Base-by-base conservation (phyloP, 2,329 filamentous ascomycete genomes). In the Aspergillus bombycis region DNA sequence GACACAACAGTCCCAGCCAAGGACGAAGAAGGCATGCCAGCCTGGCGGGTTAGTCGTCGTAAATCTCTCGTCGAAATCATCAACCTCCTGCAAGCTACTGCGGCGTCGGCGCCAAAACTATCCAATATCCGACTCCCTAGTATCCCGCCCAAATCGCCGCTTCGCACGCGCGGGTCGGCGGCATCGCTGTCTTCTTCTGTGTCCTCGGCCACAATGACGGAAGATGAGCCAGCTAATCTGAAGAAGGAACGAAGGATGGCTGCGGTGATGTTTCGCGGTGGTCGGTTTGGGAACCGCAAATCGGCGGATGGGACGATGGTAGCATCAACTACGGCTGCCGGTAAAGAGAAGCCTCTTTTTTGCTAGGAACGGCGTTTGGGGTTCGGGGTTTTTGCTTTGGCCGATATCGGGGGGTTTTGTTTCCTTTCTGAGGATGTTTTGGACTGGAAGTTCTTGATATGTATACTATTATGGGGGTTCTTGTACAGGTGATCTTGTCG, bases 61-160 rank as follows among this genome's bases (percentile, higher is more conserved):
- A 69, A 68, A n/a, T 70, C 68, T 4, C 68, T 70, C 54, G 56
- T 69, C 50, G 68, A 70, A 57, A 57, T 70, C 23, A 63, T 70
- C 38, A 67, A 64, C 50, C 64, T 68, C 23, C 53, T 62, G 8
- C 65, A 62, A 46, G 57, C 46, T 7, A 63, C 67, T 8, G 55
- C 64, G 8, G 52, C 58, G 11, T 32, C 60, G n/a, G 57, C 62
- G 11, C 57, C 57, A 14, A 62, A 64, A 23, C 28, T 62, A 28
- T 53, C 53, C 16, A 52, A 34, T 14, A 46, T 62, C 38, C 58
- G 57, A 34, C 23, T 62, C 58, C 32, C 50, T 8, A 19, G 10
- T 7, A 36, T 64, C 23, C 34, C 56, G 10, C 56, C 45, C 1
- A 61, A 28, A 14, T 61, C 60, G 8, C 41, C 43, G 2, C 52